Percentiles rank a stretch among this genome's conserved stretches.
phyloP scores from a whole-genome alignment of 2,329 filamentous ascomycete genomes.

The Verruconis gallopava region DNA sequence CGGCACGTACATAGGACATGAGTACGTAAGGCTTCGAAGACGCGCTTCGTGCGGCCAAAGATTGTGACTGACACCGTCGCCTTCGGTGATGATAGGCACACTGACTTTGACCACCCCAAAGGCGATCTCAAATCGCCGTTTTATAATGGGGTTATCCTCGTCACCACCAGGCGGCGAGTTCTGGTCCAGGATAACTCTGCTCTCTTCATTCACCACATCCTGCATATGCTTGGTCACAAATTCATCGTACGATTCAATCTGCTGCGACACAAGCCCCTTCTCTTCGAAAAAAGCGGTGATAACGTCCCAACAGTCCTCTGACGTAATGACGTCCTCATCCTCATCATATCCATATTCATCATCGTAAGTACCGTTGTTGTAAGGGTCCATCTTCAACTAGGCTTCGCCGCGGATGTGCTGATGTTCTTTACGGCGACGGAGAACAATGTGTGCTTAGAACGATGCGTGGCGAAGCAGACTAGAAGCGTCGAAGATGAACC shows the following conservation, averaged over 20 bases:
- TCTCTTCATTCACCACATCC: slow-evolving; percentile 85
- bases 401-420: no score
- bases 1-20: slow-evolving; percentile 77
- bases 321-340: slow-evolving; percentile 60
- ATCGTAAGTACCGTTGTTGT: slow-evolving; percentile 4
- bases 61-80: slow-evolving; percentile 73
- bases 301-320: slow-evolving; percentile 96
- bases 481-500: no score
- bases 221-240: slow-evolving; percentile 92
- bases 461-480: no score
- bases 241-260: slow-evolving; percentile 96
- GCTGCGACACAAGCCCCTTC: slow-evolving; percentile 92
- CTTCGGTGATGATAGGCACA: slow-evolving; percentile 82
- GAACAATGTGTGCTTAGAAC: no score
- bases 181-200: slow-evolving; percentile 83
- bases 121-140: slow-evolving; percentile 88
- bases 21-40: slow-evolving; percentile 89
- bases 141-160: slow-evolving; percentile 58
- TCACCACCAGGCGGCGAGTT: slow-evolving; percentile 66
- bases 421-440: no score
- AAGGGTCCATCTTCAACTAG: neutral
- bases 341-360: slow-evolving; percentile 49
- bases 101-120: slow-evolving; percentile 85
- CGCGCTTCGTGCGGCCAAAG: slow-evolving; percentile 91
- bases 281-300: slow-evolving; percentile 94